phyloP scores from a whole-genome alignment of 2,329 filamentous ascomycete species.

The Fusarium sp. region DNA sequence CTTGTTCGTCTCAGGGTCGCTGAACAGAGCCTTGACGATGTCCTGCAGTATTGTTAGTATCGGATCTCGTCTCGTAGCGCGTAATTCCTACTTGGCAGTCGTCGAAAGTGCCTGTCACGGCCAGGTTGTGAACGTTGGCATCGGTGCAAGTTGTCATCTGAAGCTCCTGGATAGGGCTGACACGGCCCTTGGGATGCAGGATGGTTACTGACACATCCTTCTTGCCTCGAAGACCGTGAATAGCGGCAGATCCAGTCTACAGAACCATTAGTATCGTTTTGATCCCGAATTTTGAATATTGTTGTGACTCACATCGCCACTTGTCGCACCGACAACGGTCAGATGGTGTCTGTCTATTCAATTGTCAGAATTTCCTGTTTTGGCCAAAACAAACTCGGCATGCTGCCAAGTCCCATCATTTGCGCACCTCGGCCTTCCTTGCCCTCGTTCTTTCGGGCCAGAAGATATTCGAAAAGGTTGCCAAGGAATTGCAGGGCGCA shows the following conservation, averaged over 20 bases:
- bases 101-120: conserved; percentile 92
- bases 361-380: conserved; percentile 30
- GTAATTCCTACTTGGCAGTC: conserved; percentile 80
- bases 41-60: conserved; percentile 24
- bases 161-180: conserved; percentile 92
- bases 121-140: conserved; percentile 90
- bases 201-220: conserved; percentile 98
- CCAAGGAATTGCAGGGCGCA: conserved; percentile 89
- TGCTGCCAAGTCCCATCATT: too few species aligned
- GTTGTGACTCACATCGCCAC: conserved; percentile 67
- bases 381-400: background rate
- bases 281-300: background rate
- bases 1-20: conserved; percentile 84
- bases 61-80: too few species aligned
- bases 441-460: conserved; percentile 76
- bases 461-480: conserved; percentile 94
- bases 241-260: conserved; percentile 88
- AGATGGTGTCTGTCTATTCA: conserved; percentile 78
- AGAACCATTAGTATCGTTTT: conserved; percentile 3
- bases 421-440: conserved; percentile 62
- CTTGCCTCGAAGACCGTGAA: conserved; percentile 94
- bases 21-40: conserved; percentile 93
- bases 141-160: conserved; percentile 98
- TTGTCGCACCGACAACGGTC: conserved; percentile 88
- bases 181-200: conserved; percentile 89